Evolutionary conservation across 345 rosid genomes (phyloP), one percentile per base, ranked within the genome.

Genomic region (Eucalyptus sp.): DNA sequence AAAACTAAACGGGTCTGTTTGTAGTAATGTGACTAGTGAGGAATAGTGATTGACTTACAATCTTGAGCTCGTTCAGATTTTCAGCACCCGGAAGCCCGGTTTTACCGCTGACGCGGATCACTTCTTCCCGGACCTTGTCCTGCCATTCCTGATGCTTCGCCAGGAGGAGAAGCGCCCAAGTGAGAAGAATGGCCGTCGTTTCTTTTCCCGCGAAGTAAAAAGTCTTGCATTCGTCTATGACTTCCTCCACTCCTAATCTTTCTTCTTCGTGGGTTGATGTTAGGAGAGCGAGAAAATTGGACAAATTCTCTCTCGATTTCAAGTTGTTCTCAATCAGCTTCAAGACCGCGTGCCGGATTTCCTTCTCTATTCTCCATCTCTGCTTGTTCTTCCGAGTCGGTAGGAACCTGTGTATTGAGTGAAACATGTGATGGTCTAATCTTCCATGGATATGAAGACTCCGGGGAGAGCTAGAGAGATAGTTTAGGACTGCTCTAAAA

Each of bases 121-220:
- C 93, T 94, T 96, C 99, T 91, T 96, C 95, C 46, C 98, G 92
- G n/a, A 96, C 96, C 88, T 94, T 95, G 86, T 60, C 84, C 90
- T 97, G 97, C 98, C 99, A 97, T 86, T 96, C 96, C 56, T 93
- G 99, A 89, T 97, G 92, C 91, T 91, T 58, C 41, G 97, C 96
- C 22, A 96, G 89, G n/a, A 94, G 95, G 3, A 96, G 87, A 87
- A 97, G 90, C 1, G 92, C 93, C 96, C 97, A 96, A 25, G 96
- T 93, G 91, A 97, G 89, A 44, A 94, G 94, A 86, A 93, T 92
- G 54, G 93, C 99, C 5, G 93, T 93, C 27, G 99, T 96, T 90
- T 97, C 98, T 52, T 96, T 96, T 62, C 98, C 99, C 14, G 98
- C 98, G 60, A 96, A 95, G 91, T 96, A 96, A 89, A 97, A 95